Evolutionary conservation across 1,139 yeast genomes (phyloP).

Genomic region (Saccharomycopsis crataegensis): DNA sequence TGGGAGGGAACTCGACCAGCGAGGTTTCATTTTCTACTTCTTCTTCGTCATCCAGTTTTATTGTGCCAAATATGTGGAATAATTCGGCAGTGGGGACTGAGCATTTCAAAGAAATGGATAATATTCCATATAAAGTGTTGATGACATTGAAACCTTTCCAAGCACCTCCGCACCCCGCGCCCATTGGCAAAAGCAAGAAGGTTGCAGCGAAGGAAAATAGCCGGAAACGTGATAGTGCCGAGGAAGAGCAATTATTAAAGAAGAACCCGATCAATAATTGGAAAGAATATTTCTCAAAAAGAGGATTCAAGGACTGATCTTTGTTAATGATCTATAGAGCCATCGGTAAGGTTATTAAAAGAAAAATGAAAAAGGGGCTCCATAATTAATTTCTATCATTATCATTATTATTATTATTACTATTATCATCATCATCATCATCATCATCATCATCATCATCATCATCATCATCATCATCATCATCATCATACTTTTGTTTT

Average conservation of each 20-base stretch:
- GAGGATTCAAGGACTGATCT: conserved; percentile 12
- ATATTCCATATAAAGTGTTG: conserved; percentile 18
- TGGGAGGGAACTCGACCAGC: neutral
- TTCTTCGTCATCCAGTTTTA: neutral
- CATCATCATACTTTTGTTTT: too few species aligned
- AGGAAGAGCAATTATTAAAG: neutral
- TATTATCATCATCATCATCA: too few species aligned
- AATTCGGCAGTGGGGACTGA: conserved; percentile 19
- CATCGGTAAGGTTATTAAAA: too few species aligned
- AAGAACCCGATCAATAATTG: conserved; percentile 4
- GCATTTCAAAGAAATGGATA: conserved; percentile 20
- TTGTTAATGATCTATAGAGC: neutral
- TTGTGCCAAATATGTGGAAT: conserved; percentile 19
- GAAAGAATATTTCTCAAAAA: conserved; percentile 16
- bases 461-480: too few species aligned
- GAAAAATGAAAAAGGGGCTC: too few species aligned
- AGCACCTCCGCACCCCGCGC: conserved; percentile 11
- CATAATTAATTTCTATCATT: too few species aligned
- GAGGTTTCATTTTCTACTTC: neutral
- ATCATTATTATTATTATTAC: too few species aligned
- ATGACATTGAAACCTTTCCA: conserved; percentile 19
- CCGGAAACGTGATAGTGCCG: neutral
- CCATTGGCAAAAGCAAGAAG: neutral
- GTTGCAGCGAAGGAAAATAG: neutral
- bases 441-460: too few species aligned